Percentiles rank a stretch among this genome's conserved stretches.
Conservation (phyloP, 176 grass and related monocot species). For the Saccharum spontaneum region DNA sequence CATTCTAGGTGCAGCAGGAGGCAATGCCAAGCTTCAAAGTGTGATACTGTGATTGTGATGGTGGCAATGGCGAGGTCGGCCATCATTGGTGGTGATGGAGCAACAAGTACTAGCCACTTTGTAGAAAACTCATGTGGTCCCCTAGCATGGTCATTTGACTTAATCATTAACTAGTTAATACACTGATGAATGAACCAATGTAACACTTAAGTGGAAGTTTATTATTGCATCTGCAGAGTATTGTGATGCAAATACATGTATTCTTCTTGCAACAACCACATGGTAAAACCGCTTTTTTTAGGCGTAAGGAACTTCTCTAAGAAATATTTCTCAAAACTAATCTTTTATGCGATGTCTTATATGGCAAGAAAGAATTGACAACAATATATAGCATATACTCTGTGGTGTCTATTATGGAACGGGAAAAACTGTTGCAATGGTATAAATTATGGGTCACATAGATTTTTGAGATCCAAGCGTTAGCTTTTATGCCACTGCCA, state of each 20-base stretch:
- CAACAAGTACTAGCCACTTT: neutral
- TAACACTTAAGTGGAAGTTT: neutral
- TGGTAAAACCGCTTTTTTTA: too few species aligned
- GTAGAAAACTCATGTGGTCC: neutral
- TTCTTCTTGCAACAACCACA: neutral
- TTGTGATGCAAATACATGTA: neutral
- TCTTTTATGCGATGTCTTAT: neutral
- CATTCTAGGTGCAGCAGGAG: neutral
- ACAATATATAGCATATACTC: neutral
- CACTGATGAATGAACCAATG: neutral
- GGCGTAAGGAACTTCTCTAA: neutral
- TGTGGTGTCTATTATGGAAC: neutral
- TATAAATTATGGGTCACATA: neutral
- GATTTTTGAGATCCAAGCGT: neutral
- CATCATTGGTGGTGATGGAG: neutral
- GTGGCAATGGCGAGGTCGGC: neutral
- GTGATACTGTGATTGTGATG: neutral
- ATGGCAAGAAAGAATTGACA: neutral
- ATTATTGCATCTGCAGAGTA: neutral
- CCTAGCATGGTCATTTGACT: neutral
- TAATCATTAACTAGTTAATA: neutral
- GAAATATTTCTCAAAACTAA: neutral
- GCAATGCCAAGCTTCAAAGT: neutral
- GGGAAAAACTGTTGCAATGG: neutral
- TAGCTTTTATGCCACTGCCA: neutral